Evolutionary conservation across 1,139 yeast genomes (phyloP), one percentile per base, ranked within the genome.

Genomic region (Pichia sp.): DNA sequence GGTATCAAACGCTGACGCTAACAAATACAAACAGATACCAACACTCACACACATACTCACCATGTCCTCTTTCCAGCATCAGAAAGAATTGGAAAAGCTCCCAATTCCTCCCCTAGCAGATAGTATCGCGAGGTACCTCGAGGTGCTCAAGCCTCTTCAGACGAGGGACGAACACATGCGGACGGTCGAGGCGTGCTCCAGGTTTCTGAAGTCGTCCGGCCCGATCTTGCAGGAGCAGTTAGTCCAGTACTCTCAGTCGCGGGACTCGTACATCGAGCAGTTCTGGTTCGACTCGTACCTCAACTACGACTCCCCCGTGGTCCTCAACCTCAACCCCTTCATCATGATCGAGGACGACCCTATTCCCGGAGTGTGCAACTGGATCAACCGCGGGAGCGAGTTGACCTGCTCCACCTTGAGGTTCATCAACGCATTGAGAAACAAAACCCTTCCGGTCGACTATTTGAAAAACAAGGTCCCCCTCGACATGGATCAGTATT

Each of bases 251-350:
- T 77, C 89, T 10, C 75, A 80, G 55, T 71, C 80, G 20, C 75
- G 91, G 62, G 81, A 87, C 53, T 85, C 95, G 9, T 90, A 86
- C 70, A 90, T 90, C 60, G 97, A 90, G 70, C 96, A 90, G 68
- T 90, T 90, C 69, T 90, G 97, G 97, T 89, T 84, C 69, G 97
- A 90, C 67, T 83, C 96, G 2, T 90, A 90, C 69, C 76, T 90
- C 60, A 85, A 84, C 69, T 87, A 87, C 68, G 97, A 90, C 70
- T 86, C 90, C 30, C 96, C 92, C 0, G 96, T 90, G 50, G 97
- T 90, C 33, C 76, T 90, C 58, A 90, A 90, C 69, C 78, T 90
- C 63, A 90, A 90, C 65, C 97, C 97, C 0, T 90, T 88, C 67
- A 89, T 90, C 68, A 78, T 89, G 60, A 77, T 90, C 59, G 96